Conservation (phyloP, 441 rosid genomes). For the Geranium incanum region DNA sequence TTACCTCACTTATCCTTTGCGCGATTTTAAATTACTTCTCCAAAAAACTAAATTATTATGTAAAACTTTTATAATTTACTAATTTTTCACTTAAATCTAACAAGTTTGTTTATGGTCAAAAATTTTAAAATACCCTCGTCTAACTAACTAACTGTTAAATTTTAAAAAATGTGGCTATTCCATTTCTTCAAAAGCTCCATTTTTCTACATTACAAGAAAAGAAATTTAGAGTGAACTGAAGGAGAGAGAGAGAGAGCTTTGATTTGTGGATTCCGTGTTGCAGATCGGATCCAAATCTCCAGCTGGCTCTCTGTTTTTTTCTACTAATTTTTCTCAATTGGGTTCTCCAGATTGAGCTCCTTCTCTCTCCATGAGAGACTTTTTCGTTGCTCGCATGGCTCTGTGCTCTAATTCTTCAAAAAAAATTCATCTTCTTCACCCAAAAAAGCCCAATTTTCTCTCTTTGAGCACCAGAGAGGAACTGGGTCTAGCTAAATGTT, state of each 20-base stretch:
- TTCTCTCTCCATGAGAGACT: neutral
- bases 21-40: too few relatives aligned
- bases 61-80: too few relatives aligned
- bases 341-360: neutral
- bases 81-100: too few relatives aligned
- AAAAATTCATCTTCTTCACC: neutral
- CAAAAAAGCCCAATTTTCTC: neutral
- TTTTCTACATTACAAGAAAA: neutral
- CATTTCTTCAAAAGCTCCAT: neutral
- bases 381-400: neutral
- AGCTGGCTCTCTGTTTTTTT: neutral
- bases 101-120: too few relatives aligned
- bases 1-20: too few relatives aligned
- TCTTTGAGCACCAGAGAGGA: neutral
- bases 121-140: too few relatives aligned
- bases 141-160: too few relatives aligned
- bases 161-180: constrained; percentile 9
- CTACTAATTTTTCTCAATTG: neutral
- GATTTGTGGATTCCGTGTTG: neutral
- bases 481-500: too few relatives aligned
- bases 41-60: too few relatives aligned
- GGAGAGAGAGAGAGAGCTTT: neutral
- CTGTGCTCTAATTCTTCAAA: neutral
- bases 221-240: constrained; percentile 3
- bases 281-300: constrained; percentile 3